Evolutionary conservation across 345 rosid genomes (phyloP).

Genomic region (Salix brachista): DNA sequence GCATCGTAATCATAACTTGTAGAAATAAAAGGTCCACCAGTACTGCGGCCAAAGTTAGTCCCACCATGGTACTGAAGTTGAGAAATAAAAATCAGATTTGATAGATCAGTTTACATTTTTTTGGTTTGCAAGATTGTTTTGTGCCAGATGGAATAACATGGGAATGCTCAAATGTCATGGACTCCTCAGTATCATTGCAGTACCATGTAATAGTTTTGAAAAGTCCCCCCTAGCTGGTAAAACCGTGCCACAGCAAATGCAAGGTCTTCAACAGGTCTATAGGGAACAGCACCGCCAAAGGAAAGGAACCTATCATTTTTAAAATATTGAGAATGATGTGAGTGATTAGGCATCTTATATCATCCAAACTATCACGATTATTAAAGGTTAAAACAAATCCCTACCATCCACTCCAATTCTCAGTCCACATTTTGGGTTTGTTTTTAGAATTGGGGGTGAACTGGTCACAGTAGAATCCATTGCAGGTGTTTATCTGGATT

Average conservation of each 20-base stretch:
- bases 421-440: slow-evolving; percentile 97
- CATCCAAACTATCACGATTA: slow-evolving; percentile 11
- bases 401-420: slow-evolving; percentile 97
- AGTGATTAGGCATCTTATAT: not conserved
- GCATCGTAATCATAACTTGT: slow-evolving; percentile 98
- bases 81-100: slow-evolving; percentile 19
- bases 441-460: slow-evolving; percentile 82
- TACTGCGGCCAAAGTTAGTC: slow-evolving; percentile 73
- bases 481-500: slow-evolving; percentile 87
- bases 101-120: not conserved
- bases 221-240: slow-evolving; percentile 90
- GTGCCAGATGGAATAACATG: no score
- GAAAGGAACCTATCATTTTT: slow-evolving; percentile 53
- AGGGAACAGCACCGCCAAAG: slow-evolving; percentile 80
- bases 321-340: slow-evolving; percentile 9
- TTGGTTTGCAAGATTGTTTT: not conserved
- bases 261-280: slow-evolving; percentile 84
- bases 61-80: slow-evolving; percentile 84
- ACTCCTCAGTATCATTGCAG: not conserved
- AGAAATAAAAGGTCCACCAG: slow-evolving; percentile 90
- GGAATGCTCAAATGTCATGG: not conserved
- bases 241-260: slow-evolving; percentile 93
- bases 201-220: slow-evolving; percentile 98
- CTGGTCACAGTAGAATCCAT: slow-evolving; percentile 95
- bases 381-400: slow-evolving; percentile 12